Base-by-base conservation (phyloP, 1,139 yeast genomes). In the Suhomyces chickasaworum region DNA sequence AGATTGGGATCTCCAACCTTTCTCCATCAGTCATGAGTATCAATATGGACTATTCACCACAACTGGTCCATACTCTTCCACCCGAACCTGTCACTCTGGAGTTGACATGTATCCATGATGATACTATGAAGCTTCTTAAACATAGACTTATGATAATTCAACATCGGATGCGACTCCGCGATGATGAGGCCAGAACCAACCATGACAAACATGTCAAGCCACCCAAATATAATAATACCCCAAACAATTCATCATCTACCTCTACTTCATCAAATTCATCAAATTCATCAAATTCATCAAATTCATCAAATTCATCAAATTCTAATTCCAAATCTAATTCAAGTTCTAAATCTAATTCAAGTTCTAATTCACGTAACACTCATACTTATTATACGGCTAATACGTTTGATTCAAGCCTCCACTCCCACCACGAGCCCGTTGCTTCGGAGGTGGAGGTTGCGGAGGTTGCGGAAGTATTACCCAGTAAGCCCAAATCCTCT, bases 331-430 rank as follows among this genome's bases (percentile, higher is more conserved):
- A n/a, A n/a, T n/a, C n/a, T n/a, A n/a, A n/a, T n/a, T n/a, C n/a
- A n/a, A n/a, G n/a, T n/a, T n/a, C n/a, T n/a, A n/a, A n/a, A n/a
- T n/a, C n/a, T n/a, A n/a, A n/a, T n/a, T n/a, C n/a, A n/a, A n/a
- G n/a, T n/a, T n/a, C n/a, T n/a, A n/a, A n/a, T n/a, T n/a, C n/a
- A n/a, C n/a, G n/a, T n/a, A n/a, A n/a, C n/a, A n/a, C n/a, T n/a
- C n/a, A n/a, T n/a, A n/a, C n/a, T n/a, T n/a, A n/a, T n/a, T n/a
- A 21, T 22, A 16, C 37, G 29, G 37, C 37, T 35, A 10, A 16
- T 16, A 22, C 37, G 8, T 13, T 23, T 29, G 18, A 23, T 6
- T 8, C 18, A 15, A 35, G 37, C 37, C 37, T 7, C 29, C n/a
- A 15, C 37, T 29, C 8, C 29, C n/a, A 15, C 29, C 32, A 29